These are phyloP conservation scores for Rhynchosporium agropyri DNA, from an alignment of 2,329 filamentous ascomycete species.

Conservation along the genomic window DNA sequence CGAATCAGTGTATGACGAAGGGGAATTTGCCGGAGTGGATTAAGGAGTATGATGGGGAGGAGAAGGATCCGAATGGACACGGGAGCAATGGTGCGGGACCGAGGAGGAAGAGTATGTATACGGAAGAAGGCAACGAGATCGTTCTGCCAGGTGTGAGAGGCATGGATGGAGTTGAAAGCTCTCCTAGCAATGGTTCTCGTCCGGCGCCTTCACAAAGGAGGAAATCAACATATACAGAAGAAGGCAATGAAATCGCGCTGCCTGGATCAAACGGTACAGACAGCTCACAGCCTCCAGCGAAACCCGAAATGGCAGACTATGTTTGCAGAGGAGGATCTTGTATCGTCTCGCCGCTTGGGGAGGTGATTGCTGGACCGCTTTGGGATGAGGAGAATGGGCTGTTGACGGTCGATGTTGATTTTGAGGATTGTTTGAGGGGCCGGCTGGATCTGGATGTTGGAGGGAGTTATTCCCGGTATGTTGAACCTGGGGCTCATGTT, in stretches of 20 bases:
- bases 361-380: constrained; percentile 77
- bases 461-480: constrained; percentile 80
- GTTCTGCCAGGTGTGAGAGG: constrained; percentile 43
- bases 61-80: constrained; percentile 14
- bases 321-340: constrained; percentile 77
- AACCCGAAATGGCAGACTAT: constrained; percentile 30
- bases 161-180: neutral
- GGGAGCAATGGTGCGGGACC: constrained; percentile 11
- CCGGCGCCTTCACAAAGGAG: constrained; percentile 20
- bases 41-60: constrained; percentile 36
- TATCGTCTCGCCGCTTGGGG: constrained; percentile 77
- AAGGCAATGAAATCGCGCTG: constrained; percentile 58
- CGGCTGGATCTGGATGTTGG: constrained; percentile 81
- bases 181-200: neutral
- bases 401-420: constrained; percentile 75
- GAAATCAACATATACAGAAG: constrained; percentile 42
- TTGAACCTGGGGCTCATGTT: neutral
- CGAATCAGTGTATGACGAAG: constrained; percentile 76
- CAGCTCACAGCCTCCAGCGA: constrained; percentile 12
- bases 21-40: constrained; percentile 62
- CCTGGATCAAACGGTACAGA: constrained; percentile 1
- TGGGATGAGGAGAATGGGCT: constrained; percentile 75
- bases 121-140: constrained; percentile 57
- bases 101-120: constrained; percentile 24
- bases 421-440: constrained; percentile 84